Evolutionary conservation across 495 filamentous ascomycete genomes (phyloP).

Genomic region (Geopyxis carbonaria): DNA sequence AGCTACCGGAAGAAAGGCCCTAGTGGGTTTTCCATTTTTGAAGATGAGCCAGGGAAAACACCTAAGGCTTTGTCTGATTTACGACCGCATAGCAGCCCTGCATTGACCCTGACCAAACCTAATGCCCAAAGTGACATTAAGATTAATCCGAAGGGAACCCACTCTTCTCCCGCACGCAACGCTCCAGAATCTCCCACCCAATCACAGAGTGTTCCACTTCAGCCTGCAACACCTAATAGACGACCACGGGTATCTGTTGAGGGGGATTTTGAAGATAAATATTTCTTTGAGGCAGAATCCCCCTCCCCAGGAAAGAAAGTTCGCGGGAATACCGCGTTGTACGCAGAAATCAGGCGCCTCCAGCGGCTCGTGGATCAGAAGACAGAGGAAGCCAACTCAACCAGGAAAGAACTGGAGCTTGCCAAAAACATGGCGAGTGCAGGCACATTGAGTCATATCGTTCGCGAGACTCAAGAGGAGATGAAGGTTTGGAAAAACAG

Average conservation of each 20-base stretch:
- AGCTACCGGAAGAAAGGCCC: conserved; percentile 19
- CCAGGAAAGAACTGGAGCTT: conserved; percentile 19
- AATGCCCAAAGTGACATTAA: conserved; percentile 22
- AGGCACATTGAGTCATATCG: conserved; percentile 17
- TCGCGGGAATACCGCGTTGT: conserved; percentile 19
- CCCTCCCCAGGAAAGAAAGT: conserved; percentile 18
- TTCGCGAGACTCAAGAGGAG: conserved; percentile 22
- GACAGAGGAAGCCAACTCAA: conserved; percentile 16
- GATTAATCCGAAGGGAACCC: conserved; percentile 13
- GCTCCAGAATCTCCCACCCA: conserved; percentile 15
- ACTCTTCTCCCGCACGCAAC: conserved; percentile 5
- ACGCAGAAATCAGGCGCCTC: conserved; percentile 22
- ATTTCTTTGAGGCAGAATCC: conserved; percentile 11
- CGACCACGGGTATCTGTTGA: conserved; percentile 16
- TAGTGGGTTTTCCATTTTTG: conserved; percentile 22
- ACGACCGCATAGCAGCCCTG: conserved; percentile 13
- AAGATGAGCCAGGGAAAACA: conserved; percentile 16
- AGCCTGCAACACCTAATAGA: conserved; percentile 21
- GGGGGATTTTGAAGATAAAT: conserved; percentile 21
- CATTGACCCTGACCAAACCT: conserved; percentile 21
- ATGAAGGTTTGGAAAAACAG: conserved; percentile 23
- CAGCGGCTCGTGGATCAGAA: conserved; percentile 21
- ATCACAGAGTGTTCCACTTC: conserved; percentile 11
- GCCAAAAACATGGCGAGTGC: conserved; percentile 19
- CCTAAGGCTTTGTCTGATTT: conserved; percentile 3